Evolutionary conservation across 352 stramenopile genomes (phyloP).

Genomic region (Pythium utonaiense): DNA sequence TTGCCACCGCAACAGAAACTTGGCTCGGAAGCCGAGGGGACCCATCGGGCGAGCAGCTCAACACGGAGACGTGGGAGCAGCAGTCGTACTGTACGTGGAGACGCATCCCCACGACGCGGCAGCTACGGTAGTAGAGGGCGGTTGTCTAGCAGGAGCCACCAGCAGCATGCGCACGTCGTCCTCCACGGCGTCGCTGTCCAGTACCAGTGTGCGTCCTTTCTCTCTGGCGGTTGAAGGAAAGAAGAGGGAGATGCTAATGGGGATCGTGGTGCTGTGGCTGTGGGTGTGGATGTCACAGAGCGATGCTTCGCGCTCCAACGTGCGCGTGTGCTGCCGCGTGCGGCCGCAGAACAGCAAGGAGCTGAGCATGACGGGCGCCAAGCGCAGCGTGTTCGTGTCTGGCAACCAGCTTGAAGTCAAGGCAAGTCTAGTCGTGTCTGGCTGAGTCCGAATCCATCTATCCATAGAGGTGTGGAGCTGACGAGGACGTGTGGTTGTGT

Average conservation of each 20-base stretch:
- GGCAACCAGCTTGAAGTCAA: slow-evolving; percentile 67
- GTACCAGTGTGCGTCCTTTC: slow-evolving; percentile 12
- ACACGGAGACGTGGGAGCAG: too few species aligned
- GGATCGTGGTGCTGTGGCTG: neutral
- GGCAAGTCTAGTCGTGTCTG: slow-evolving; percentile 14
- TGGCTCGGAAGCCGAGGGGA: neutral
- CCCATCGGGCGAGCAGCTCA: neutral
- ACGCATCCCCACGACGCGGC: neutral
- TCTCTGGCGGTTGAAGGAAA: too few species aligned
- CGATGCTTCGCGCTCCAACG: slow-evolving; percentile 41
- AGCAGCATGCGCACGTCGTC: slow-evolving; percentile 21
- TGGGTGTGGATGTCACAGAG: slow-evolving; percentile 4
- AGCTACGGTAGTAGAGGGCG: neutral
- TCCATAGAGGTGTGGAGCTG: too few species aligned
- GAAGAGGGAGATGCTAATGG: too few species aligned
- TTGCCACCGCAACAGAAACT: neutral
- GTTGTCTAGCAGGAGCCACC: neutral
- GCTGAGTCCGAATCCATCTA: slow-evolving; percentile 5
- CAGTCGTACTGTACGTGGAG: too few species aligned
- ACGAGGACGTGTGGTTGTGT: neutral
- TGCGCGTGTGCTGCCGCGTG: slow-evolving; percentile 82
- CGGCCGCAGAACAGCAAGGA: slow-evolving; percentile 80
- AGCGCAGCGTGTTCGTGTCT: slow-evolving; percentile 50
- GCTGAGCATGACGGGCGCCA: slow-evolving; percentile 53
- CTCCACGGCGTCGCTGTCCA: slow-evolving; percentile 25